phyloP scores from a whole-genome alignment of 192 early-diverging fungal species.

The Phycomyces nitens region DNA sequence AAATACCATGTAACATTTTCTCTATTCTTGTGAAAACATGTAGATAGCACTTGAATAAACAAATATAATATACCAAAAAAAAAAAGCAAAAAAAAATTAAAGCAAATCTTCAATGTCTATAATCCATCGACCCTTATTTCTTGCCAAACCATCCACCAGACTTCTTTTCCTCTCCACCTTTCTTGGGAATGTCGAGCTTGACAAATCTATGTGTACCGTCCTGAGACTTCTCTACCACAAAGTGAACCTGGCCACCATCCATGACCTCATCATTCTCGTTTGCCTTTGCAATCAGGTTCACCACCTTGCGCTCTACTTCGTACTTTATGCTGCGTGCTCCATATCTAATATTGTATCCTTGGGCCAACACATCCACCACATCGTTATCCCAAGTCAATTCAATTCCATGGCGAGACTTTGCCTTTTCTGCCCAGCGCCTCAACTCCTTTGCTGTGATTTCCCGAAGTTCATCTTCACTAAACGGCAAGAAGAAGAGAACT shows the following conservation, averaged over 20 bases:
- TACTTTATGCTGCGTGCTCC: constrained; percentile 48
- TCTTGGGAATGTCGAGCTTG: constrained; percentile 18
- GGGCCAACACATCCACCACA: constrained; percentile 34
- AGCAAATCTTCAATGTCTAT: too few relatives aligned
- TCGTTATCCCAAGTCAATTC: constrained; percentile 35
- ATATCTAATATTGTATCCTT: constrained; percentile 43
- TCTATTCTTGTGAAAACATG: neutral
- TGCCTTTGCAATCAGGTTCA: constrained; percentile 41
- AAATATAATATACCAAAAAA: too few relatives aligned
- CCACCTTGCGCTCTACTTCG: constrained; percentile 41
- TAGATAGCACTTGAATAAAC: too few relatives aligned
- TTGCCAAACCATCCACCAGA: constrained; percentile 19
- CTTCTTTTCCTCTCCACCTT: constrained; percentile 17
- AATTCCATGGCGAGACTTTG: constrained; percentile 40
- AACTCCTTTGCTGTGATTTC: constrained; percentile 34
- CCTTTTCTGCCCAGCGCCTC: constrained; percentile 38
- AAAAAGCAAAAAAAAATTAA: too few relatives aligned
- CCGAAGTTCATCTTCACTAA: constrained; percentile 33
- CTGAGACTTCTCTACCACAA: constrained; percentile 25
- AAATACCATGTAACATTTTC: neutral
- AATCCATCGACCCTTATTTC: too few relatives aligned
- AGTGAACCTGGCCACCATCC: constrained; percentile 35
- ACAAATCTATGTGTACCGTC: constrained; percentile 8
- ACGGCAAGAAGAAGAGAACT: constrained; percentile 43
- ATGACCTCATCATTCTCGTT: constrained; percentile 43